Percentiles rank a stretch among this genome's conserved stretches.
Evolutionary conservation across 192 early-diverging fungal species (phyloP).

Genomic region (Gryganskiella cystojenkinii): DNA sequence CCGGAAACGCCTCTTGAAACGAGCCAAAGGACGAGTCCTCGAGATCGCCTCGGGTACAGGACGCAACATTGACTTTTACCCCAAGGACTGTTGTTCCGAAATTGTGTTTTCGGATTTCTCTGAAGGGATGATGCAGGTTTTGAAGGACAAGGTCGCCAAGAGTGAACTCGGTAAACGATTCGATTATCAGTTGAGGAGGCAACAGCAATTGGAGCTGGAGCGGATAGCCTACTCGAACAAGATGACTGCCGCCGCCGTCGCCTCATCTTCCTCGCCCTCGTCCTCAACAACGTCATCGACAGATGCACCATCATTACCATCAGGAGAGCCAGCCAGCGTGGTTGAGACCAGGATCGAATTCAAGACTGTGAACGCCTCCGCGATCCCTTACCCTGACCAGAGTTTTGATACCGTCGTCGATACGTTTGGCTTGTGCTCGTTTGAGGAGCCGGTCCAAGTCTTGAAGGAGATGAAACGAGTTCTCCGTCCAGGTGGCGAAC

Average conservation of each 20-base stretch:
- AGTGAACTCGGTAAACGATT: constrained; percentile 45
- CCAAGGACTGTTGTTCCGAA: constrained; percentile 38
- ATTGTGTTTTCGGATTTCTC: constrained; percentile 53
- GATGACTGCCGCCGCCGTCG: no score
- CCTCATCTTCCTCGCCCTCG: no score
- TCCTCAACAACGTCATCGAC: background rate
- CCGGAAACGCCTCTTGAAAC: constrained; percentile 32
- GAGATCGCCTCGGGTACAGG: constrained; percentile 52
- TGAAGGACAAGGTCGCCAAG: constrained; percentile 28
- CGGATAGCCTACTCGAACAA: constrained; percentile 11
- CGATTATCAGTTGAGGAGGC: constrained; percentile 41
- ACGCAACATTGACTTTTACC: constrained; percentile 45
- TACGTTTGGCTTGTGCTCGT: constrained; percentile 48
- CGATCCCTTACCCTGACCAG: constrained; percentile 40
- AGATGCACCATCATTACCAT: background rate
- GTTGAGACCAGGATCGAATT: constrained; percentile 42
- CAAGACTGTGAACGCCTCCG: constrained; percentile 44
- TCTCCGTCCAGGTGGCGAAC: constrained; percentile 18
- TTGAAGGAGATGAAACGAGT: constrained; percentile 50
- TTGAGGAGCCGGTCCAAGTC: constrained; percentile 44
- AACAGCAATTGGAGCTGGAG: constrained; percentile 44
- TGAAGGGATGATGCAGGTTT: constrained; percentile 47
- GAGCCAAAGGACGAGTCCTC: constrained; percentile 26
- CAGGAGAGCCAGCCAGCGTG: background rate
- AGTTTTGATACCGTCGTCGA: constrained; percentile 49